These are phyloP conservation scores for Mimosa bimucronata DNA, from an alignment of 306 rosid species.

Conservation along the genomic window DNA sequence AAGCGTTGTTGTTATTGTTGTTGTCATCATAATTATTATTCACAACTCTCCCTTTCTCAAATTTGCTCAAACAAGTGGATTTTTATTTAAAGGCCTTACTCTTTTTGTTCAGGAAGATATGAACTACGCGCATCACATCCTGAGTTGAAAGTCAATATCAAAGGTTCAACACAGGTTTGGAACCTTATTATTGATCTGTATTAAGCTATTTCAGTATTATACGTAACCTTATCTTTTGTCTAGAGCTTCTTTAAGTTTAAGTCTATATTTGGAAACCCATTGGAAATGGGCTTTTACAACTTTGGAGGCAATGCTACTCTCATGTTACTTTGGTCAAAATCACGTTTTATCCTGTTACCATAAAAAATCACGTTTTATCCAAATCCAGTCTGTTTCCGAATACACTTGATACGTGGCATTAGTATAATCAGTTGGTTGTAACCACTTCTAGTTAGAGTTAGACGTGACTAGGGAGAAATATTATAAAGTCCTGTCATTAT, in stretches of 20 bases:
- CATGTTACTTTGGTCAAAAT: neutral
- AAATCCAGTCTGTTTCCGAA: neutral
- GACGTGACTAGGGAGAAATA: no score
- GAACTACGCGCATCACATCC: conserved; percentile 80
- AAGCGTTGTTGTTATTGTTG: no score
- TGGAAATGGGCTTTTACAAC: neutral
- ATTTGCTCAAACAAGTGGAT: conserved; percentile 21
- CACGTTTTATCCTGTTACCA: neutral
- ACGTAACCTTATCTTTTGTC: conserved; percentile 23
- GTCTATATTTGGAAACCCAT: neutral
- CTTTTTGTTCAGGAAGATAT: conserved; percentile 73
- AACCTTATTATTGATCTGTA: conserved; percentile 33
- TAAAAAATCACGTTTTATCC: neutral
- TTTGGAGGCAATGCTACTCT: neutral
- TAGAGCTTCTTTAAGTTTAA: neutral
- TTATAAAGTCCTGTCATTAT: no score
- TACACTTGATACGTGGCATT: no score
- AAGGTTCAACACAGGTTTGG: conserved; percentile 80
- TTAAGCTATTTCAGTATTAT: conserved; percentile 33
- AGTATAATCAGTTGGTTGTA: no score
- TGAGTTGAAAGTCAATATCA: conserved; percentile 73
- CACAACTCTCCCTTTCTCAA: conserved; percentile 10
- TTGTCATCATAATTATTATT: conserved; percentile 19
- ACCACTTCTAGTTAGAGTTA: no score
- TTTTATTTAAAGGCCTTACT: conserved; percentile 6